These are phyloP conservation scores for Globisporangium cylindrosporum DNA, from an alignment of 352 stramenopile genomes.

Conservation along the genomic window DNA sequence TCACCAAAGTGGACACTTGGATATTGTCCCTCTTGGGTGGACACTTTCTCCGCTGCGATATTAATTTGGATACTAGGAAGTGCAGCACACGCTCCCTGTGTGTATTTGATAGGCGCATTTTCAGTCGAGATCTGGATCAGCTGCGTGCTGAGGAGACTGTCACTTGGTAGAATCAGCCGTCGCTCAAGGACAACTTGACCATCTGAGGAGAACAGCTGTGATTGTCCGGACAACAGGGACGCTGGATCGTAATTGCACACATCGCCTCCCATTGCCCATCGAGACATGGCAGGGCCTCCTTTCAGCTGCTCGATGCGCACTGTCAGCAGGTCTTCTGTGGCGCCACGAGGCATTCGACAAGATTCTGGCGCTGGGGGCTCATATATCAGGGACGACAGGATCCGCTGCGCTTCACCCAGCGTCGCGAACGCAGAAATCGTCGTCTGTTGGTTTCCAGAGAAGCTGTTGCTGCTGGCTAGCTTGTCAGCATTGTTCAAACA, in stretches of 20 bases:
- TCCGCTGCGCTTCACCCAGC: slow-evolving; percentile 22
- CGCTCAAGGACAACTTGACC: slow-evolving; percentile 1
- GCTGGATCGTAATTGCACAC: background rate
- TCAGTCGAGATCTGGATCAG: slow-evolving; percentile 1
- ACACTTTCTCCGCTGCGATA: background rate
- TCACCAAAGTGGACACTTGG: background rate
- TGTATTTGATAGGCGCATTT: background rate
- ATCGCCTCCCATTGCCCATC: background rate
- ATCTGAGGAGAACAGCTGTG: background rate
- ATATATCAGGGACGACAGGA: slow-evolving; percentile 30
- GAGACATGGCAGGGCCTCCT: background rate
- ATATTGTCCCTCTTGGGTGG: background rate
- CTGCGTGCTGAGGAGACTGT: background rate
- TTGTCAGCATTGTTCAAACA: slow-evolving; percentile 4
- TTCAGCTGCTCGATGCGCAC: background rate
- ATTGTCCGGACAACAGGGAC: background rate
- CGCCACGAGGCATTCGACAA: background rate
- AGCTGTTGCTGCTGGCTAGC: background rate
- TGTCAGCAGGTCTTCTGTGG: slow-evolving; percentile 3
- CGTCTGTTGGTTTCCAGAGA: background rate
- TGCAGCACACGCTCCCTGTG: background rate
- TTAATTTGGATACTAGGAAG: slow-evolving; percentile 1
- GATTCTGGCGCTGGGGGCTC: background rate
- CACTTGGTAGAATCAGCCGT: background rate
- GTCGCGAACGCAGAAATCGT: slow-evolving; percentile 23